Evolutionary conservation across 768 basidiomycete species (phyloP).

Genomic region (Pulveroboletus sp.): DNA sequence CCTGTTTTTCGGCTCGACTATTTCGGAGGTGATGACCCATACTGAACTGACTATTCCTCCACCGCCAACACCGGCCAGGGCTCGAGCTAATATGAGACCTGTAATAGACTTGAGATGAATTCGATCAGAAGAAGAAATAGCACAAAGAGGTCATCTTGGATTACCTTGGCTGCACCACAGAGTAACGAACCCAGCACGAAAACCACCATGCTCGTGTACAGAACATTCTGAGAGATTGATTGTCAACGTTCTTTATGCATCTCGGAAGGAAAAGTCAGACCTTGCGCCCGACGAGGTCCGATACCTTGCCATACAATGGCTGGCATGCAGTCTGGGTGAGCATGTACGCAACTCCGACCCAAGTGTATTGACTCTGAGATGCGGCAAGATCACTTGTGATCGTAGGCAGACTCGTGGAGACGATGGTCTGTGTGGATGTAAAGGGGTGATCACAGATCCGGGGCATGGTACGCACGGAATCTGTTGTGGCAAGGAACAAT

Average conservation of each 20-base stretch:
- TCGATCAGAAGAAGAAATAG: conserved; percentile 14
- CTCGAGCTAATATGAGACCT: conserved; percentile 66
- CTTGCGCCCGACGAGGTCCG: conserved; percentile 77
- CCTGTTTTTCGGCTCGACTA: conserved; percentile 64
- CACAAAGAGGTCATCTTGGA: conserved; percentile 13
- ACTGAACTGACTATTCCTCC: conserved; percentile 83
- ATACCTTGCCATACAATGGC: conserved; percentile 75
- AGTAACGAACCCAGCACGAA: conserved; percentile 77
- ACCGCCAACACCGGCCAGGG: conserved; percentile 72
- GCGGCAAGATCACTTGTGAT: conserved; percentile 68
- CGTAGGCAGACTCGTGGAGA: conserved; percentile 80
- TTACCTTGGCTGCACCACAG: conserved; percentile 70
- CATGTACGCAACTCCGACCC: conserved; percentile 84
- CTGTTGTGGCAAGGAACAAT: conserved; percentile 82
- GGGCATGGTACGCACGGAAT: conserved; percentile 51
- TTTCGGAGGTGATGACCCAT: conserved; percentile 83
- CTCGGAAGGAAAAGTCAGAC: conserved; percentile 35
- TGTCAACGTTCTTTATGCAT: conserved; percentile 2
- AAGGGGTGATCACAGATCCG: not conserved
- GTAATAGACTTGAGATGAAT: conserved; percentile 32
- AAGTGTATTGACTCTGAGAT: conserved; percentile 70
- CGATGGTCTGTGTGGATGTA: conserved; percentile 46
- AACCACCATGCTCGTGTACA: conserved; percentile 68
- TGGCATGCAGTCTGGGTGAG: conserved; percentile 84
- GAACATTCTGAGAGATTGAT: conserved; percentile 43